These are phyloP conservation scores for Aspergillus viridinutans DNA, from an alignment of 2,329 filamentous ascomycete species.

Conservation along the genomic window DNA sequence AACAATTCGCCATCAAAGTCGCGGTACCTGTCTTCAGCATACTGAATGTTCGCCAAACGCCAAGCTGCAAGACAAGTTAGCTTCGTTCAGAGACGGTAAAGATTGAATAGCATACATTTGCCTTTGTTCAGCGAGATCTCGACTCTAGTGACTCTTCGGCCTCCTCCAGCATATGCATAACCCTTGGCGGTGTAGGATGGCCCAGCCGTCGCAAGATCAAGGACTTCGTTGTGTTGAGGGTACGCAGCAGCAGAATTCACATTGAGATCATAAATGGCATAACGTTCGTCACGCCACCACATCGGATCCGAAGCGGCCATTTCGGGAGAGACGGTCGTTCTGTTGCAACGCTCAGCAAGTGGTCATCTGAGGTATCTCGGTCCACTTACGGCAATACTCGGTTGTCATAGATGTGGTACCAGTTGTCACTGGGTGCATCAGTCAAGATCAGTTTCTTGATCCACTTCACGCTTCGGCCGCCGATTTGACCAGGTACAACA, in stretches of 20 bases:
- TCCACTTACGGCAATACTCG: constrained; percentile 65
- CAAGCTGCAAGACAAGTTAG: constrained; percentile 48
- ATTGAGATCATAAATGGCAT: constrained; percentile 89
- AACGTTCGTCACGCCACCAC: constrained; percentile 84
- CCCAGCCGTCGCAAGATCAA: constrained; percentile 49
- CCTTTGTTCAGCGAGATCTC: constrained; percentile 82
- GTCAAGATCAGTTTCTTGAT: constrained; percentile 76
- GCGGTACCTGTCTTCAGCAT: constrained; percentile 82
- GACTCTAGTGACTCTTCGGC: constrained; percentile 74
- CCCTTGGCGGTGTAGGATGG: constrained; percentile 65
- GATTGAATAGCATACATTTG: constrained; percentile 43
- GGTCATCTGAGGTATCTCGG: neutral
- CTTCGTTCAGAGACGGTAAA: neutral
- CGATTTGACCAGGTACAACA: constrained; percentile 86
- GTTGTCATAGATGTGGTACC: constrained; percentile 96
- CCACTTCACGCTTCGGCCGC: constrained; percentile 91
- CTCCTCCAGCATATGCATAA: constrained; percentile 86
- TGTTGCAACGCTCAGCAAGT: constrained; percentile 18
- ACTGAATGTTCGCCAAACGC: constrained; percentile 71
- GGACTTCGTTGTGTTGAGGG: constrained; percentile 70
- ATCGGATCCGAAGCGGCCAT: constrained; percentile 67
- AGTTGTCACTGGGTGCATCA: constrained; percentile 76
- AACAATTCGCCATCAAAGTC: constrained; percentile 60
- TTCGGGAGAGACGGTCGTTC: constrained; percentile 77
- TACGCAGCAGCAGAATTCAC: constrained; percentile 78